Base-by-base conservation (phyloP, 768 basidiomycete species). In the Pleurotus sapidus region DNA sequence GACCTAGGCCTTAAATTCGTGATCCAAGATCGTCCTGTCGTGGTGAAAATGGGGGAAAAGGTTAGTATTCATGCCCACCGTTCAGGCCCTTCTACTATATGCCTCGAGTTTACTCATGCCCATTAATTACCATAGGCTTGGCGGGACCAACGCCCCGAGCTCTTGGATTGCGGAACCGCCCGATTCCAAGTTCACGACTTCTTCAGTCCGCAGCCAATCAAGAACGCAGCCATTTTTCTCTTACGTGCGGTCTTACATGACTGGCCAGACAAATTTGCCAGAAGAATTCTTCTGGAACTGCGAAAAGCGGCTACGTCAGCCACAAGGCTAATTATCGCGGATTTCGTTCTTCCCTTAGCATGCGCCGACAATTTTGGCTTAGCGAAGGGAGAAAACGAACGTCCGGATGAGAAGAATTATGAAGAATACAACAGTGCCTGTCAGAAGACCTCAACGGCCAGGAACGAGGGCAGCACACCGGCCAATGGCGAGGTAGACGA, bases 211-310 rank as follows among this genome's bases (percentile, higher is more conserved):
- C 90, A 92, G 64, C 80, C 80, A 2, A 65, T 75, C 51, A 68
- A 63, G 56, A 62, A 80, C 53, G 76, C 87, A 58, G 80, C 87
- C 0, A 83, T 90, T 5, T 93, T 86, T 65, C 74, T 91, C 34
- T 73, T 91, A 27, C 82, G 89, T 20, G 84, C 86, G 17, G 80
- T 91, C 39, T 74, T 89, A 34, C 90, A 93, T 62, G 90, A 93
- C 64, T 91, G 90, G 89, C 84, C 88, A 1, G 86, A 91, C 60
- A 73, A 72, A 1, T 78, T 72, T 60, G 83, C 82, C 18, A 72
- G 76, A 30, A 65, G 67, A 49, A 80, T 83, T 42, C 72, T 82
- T 4, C 63, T 78, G 15, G 69, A 70, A 0, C 68, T 81, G 34
- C 70, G 80, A 23, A 74, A 77, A 53, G 79, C 80, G 6, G 78